Evolutionary conservation across 1,139 yeast genomes (phyloP), one percentile per base, ranked within the genome.

Genomic region (Magnusiomyces magnusii): DNA sequence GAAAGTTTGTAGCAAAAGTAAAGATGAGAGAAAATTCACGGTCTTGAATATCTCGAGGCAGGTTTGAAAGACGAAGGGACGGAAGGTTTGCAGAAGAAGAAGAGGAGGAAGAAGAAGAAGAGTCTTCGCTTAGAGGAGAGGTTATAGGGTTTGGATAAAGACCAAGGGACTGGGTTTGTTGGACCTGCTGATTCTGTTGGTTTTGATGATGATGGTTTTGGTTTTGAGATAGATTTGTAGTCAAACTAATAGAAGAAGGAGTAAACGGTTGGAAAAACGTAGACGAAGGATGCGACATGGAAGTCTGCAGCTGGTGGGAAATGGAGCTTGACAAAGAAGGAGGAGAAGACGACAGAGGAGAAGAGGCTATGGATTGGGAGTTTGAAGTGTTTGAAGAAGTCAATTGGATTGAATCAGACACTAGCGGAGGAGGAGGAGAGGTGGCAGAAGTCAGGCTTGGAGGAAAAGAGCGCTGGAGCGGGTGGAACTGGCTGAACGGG

Each of bases 11-110:
- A 23, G 95, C 95, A 65, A 92, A 78, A 7, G 97, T 81, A 70
- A 92, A 92, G 39, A 92, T 78, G 42, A 88, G 77, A 51, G 83
- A 78, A 23, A 93, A 86, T 71, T 92, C 98, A 68, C 97, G 82
- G 39, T 79, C 71, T 2, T 92, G 74, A 53, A 91, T 75, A 70
- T 91, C 96, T 10, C 77, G 69, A 1, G 98, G 97, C 25, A 90
- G 72, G 67, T 86, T 86, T 61, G 76, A 77, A 51, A 86, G 71
- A 60, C 75, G 78, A 55, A 81, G 68, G 31, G 56, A 55, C 9
- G 56, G 47, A 47, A 31, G 51, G 28, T 36, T 55, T 15, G 57
- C 27, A 23, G 42, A 44, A 51, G 56, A 28, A 49, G 24, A 25
- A 51, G 23, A 5, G 47, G n/a, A n/a, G n/a, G n/a, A n/a, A 23